Percentiles rank a stretch among this genome's conserved stretches.
Evolutionary conservation across 441 rosid species (phyloP).

Genomic region (Bruguiera hainesii): DNA sequence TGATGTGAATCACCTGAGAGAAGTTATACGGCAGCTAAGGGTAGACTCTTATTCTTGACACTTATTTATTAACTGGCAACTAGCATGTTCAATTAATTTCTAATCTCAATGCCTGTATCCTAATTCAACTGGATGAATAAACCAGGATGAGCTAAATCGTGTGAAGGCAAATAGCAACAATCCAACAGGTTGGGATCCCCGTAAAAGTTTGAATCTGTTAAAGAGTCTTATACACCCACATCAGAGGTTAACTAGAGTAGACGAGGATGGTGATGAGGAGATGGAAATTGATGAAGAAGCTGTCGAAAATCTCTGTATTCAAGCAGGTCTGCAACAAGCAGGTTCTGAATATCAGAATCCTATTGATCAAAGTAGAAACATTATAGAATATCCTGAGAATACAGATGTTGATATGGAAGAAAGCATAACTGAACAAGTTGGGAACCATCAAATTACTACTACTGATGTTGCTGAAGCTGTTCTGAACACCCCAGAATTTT

Average conservation of each 20-base stretch:
- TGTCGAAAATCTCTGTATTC: constrained; percentile 75
- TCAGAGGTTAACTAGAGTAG: constrained; percentile 50
- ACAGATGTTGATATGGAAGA: constrained; percentile 84
- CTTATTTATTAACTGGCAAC: background rate
- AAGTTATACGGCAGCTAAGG: constrained; percentile 87
- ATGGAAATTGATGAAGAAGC: constrained; percentile 99
- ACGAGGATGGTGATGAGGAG: constrained; percentile 94
- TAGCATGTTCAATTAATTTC: constrained; percentile 1
- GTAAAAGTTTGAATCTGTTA: constrained; percentile 85
- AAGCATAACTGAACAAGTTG: constrained; percentile 51
- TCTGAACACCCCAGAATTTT: constrained; percentile 25
- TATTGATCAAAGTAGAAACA: constrained; percentile 25
- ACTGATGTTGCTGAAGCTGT: constrained; percentile 35
- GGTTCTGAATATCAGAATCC: constrained; percentile 27
- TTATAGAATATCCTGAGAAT: constrained; percentile 38
- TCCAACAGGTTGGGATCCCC: constrained; percentile 81
- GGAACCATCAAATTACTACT: constrained; percentile 27
- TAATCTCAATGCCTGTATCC: background rate
- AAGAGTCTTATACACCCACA: constrained; percentile 78
- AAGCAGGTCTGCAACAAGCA: constrained; percentile 48
- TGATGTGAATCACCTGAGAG: constrained; percentile 87
- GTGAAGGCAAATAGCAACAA: constrained; percentile 74
- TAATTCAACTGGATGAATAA: constrained; percentile 24
- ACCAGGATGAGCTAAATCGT: constrained; percentile 89
- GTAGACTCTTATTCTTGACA: constrained; percentile 34